Base-by-base conservation (phyloP, 495 filamentous ascomycete genomes). In the Aspergillus steynii region DNA sequence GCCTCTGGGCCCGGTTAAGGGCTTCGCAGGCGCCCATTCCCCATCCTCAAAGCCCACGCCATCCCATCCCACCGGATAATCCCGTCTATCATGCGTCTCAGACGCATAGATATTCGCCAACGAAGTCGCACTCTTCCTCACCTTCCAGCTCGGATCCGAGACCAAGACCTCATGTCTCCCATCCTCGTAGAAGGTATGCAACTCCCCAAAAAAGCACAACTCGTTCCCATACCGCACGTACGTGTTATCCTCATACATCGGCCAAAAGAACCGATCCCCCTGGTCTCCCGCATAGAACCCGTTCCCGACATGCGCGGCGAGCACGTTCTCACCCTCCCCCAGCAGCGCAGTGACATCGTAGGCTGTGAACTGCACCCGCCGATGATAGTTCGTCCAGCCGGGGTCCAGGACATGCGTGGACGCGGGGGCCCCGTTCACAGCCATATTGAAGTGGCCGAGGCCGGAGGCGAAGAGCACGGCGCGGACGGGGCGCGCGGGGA, bases 171-270 rank as follows among this genome's bases (percentile, higher is more conserved):
- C 58, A 31, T 61, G 63, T 3, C 56, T 55, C 3, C 65, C 67
- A 49, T 66, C 67, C n/a, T 60, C 61, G 12, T 69, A 69, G 45
- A 66, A 65, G 15, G 69, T 53, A 57, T 72, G 69, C 5, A 72
- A 45, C 48, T 72, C 69, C 26, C 61, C 64, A 47, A 72, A 72
- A 61, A 72, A 72, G 34, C 69, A 72, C 28, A 72, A 65, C 53
- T 72, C 69, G 48, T 72, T 72, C 3, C 69, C 69, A 54, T 72
- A 70, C 12, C 69, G 59, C 8, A 72, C 69, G 47, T 69, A 72
- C 6, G 69, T 72, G 20, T 72, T 72, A 56, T 72, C 69, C 32
- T 72, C 69, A 48, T 72, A 72, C 67, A 69, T 72, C 4, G 69
- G 69, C 69, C 69, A 72, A 54, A 72, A 72, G 60, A 72, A 72